Conservation (phyloP, 2,329 filamentous ascomycete species). For the Aureobasidium sp. region DNA sequence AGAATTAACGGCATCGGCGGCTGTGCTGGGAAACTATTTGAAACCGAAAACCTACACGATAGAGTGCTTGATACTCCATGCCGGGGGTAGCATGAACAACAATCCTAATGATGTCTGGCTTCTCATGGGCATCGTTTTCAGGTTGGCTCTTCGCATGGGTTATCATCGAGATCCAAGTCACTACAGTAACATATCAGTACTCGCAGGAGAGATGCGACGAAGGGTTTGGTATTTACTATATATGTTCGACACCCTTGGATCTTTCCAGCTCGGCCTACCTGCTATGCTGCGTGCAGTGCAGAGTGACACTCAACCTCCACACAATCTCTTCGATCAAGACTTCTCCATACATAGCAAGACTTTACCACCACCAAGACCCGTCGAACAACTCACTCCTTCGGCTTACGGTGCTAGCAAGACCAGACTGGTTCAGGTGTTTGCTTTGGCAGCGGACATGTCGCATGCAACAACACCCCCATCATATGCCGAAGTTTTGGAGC, state of each 20-base stretch:
- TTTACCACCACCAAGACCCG: constrained; percentile 28
- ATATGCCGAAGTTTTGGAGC: constrained; percentile 29
- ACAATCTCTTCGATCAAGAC: constrained; percentile 38
- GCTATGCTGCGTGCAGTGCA: constrained; percentile 37
- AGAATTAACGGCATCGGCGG: constrained; percentile 23
- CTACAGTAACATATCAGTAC: constrained; percentile 32
- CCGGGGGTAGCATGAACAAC: constrained; percentile 21
- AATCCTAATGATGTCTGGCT: constrained; percentile 32
- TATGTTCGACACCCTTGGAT: constrained; percentile 39
- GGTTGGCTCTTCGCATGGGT: constrained; percentile 34
- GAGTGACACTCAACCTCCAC: constrained; percentile 35
- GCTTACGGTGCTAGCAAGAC: constrained; percentile 30
- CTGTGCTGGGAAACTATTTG: constrained; percentile 32
- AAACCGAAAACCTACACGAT: constrained; percentile 35
- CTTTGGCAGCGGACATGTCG: constrained; percentile 30
- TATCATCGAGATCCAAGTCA: constrained; percentile 39
- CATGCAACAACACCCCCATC: constrained; percentile 29
- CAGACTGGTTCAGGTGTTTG: constrained; percentile 28
- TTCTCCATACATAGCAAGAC: constrained; percentile 27
- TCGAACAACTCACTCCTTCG: constrained; percentile 25
- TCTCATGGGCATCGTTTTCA: constrained; percentile 31
- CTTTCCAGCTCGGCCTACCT: constrained; percentile 41
- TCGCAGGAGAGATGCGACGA: constrained; percentile 39
- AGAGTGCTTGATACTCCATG: constrained; percentile 31
- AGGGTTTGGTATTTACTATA: constrained; percentile 35